Conservation (phyloP, 306 rosid genomes). For the Cucumis melo region DNA sequence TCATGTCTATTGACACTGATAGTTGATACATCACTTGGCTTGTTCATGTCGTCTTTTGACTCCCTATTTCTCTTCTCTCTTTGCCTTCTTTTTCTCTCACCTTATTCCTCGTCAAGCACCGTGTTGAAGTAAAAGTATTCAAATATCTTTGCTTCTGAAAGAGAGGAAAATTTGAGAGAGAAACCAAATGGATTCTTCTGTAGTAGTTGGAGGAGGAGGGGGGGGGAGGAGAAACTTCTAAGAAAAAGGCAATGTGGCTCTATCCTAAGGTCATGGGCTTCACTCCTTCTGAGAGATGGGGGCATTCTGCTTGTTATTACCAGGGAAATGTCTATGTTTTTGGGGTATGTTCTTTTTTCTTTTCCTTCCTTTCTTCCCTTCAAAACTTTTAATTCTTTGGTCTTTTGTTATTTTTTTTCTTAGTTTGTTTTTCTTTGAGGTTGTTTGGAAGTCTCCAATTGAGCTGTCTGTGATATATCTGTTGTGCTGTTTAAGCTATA, state of each 20-base stretch:
- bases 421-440: background rate
- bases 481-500: background rate
- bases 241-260: constrained; percentile 94
- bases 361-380: background rate
- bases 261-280: constrained; percentile 72
- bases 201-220: constrained; percentile 1
- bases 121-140: background rate
- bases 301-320: constrained; percentile 80
- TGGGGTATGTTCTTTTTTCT: constrained; percentile 56
- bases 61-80: constrained; percentile 17
- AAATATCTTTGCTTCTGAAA: background rate
- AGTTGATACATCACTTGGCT: constrained; percentile 90
- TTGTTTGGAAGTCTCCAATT: background rate
- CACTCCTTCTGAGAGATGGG: constrained; percentile 94
- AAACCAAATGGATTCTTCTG: constrained; percentile 42
- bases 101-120: constrained; percentile 11
- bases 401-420: background rate
- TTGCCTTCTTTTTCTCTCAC: constrained; percentile 7
- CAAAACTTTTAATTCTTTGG: background rate
- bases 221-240: constrained; percentile 31
- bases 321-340: constrained; percentile 56
- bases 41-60: constrained; percentile 58
- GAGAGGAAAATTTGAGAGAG: background rate
- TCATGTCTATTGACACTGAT: constrained; percentile 98
- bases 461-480: background rate